Evolutionary conservation across 1,284 basidiomycete genomes (phyloP).

Genomic region (Tilletiaria anomala): DNA sequence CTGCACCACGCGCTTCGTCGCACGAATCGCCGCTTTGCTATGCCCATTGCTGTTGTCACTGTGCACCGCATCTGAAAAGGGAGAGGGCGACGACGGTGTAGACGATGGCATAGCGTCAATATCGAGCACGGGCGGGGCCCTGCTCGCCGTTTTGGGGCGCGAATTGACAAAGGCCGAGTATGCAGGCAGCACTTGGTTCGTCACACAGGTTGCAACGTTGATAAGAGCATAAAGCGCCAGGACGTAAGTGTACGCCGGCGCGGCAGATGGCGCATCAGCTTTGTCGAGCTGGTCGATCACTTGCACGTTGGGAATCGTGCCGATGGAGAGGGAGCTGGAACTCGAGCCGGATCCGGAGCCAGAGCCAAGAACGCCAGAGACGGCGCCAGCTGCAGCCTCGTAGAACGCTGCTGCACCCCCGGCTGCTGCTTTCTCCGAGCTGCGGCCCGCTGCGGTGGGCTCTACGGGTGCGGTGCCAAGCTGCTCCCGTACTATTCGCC

Average conservation of each 20-base stretch:
- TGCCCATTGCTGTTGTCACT: too few species aligned
- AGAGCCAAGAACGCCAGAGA: too few species aligned
- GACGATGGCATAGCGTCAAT: constrained; percentile 37
- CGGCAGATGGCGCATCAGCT: constrained; percentile 77
- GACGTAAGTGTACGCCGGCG: constrained; percentile 81
- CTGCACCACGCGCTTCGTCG: constrained; percentile 3
- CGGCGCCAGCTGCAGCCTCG: constrained; percentile 27
- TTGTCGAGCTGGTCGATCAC: constrained; percentile 43
- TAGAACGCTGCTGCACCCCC: constrained; percentile 26
- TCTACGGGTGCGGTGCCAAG: too few species aligned
- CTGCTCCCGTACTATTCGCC: too few species aligned
- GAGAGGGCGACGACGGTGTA: too few species aligned
- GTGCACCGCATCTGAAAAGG: too few species aligned
- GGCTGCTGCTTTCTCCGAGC: too few species aligned
- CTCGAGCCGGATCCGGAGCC: too few species aligned
- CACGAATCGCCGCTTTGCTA: not conserved
- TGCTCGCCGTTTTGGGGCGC: constrained; percentile 51
- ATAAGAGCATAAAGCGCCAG: constrained; percentile 76
- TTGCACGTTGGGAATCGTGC: constrained; percentile 17
- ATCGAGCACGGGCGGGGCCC: constrained; percentile 60
- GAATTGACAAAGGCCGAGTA: constrained; percentile 49
- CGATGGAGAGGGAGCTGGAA: too few species aligned
- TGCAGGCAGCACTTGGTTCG: constrained; percentile 54
- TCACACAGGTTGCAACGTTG: constrained; percentile 75
- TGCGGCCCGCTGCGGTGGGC: too few species aligned